Percentiles rank a stretch among this genome's conserved stretches.
Evolutionary conservation across 2,329 filamentous ascomycete genomes (phyloP).

Genomic region (Hortaea sp.): DNA sequence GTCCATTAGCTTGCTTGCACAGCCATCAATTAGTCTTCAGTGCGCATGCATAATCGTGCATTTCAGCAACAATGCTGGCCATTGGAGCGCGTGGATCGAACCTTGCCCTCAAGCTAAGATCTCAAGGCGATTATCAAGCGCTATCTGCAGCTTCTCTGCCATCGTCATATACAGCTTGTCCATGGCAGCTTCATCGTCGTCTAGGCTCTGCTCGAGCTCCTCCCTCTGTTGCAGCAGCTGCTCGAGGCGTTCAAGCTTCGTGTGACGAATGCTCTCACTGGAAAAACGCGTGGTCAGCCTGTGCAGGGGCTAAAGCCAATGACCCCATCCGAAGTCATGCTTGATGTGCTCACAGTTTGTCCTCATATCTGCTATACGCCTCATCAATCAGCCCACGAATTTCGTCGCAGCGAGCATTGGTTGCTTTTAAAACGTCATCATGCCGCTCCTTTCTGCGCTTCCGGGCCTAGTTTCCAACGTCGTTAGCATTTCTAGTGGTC

Average conservation of each 20-base stretch:
- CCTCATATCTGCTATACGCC: background rate
- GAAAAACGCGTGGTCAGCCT: no score
- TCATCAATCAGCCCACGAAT: background rate
- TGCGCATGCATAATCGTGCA: no score
- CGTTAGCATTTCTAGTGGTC: no score
- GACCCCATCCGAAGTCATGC: no score
- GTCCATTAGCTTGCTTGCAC: no score
- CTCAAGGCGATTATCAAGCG: constrained; percentile 8
- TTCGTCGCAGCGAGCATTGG: background rate
- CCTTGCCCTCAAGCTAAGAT: background rate
- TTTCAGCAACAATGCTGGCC: no score
- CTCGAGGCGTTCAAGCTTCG: background rate
- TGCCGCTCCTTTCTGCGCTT: background rate
- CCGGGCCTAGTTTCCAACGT: background rate
- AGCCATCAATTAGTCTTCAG: no score
- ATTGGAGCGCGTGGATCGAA: no score
- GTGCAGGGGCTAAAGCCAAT: no score
- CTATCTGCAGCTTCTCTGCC: constrained; percentile 10
- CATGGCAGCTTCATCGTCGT: no score
- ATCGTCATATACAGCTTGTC: constrained; percentile 3
- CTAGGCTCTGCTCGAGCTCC: background rate
- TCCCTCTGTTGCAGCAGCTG: background rate
- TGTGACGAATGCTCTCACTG: no score
- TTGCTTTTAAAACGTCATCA: background rate
- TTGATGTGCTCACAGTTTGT: no score